Evolutionary conservation across 2,329 filamentous ascomycete genomes (phyloP).

Genomic region (Thermoascus crustaceus): DNA sequence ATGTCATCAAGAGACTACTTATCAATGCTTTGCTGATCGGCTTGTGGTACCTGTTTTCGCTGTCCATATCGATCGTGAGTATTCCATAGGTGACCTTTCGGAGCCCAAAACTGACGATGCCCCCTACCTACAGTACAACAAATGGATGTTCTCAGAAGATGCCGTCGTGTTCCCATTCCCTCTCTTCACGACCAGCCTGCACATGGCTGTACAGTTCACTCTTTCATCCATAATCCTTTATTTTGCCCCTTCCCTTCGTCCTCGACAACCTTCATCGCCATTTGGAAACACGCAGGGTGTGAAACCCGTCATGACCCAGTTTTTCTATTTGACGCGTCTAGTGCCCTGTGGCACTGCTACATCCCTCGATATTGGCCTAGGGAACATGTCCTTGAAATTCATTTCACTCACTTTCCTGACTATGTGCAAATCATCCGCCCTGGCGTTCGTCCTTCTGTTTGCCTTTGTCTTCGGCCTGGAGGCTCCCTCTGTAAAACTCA

Average conservation of each 20-base stretch:
- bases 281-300: slow-evolving; percentile 44
- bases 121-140: slow-evolving; percentile 74
- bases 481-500: slow-evolving; percentile 73
- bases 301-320: slow-evolving; percentile 68
- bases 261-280: slow-evolving; percentile 39
- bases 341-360: slow-evolving; percentile 88
- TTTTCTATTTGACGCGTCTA: slow-evolving; percentile 88
- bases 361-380: slow-evolving; percentile 88
- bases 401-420: slow-evolving; percentile 97
- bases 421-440: slow-evolving; percentile 97
- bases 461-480: slow-evolving; percentile 92
- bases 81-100: slow-evolving; percentile 4
- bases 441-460: slow-evolving; percentile 91
- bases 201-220: slow-evolving; percentile 91
- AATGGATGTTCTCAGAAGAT: slow-evolving; percentile 94
- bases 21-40: slow-evolving; percentile 76
- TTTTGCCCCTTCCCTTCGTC: slow-evolving; percentile 73
- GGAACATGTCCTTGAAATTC: slow-evolving; percentile 91
- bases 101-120: slow-evolving; percentile 6
- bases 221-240: slow-evolving; percentile 72
- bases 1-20: slow-evolving; percentile 58
- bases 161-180: slow-evolving; percentile 88
- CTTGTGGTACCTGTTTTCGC: slow-evolving; percentile 85
- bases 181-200: slow-evolving; percentile 86
- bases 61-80: slow-evolving; percentile 82